Evolutionary conservation across 192 early-diverging fungal species (phyloP).

Genomic region (Fimicolochytrium jonesii): DNA sequence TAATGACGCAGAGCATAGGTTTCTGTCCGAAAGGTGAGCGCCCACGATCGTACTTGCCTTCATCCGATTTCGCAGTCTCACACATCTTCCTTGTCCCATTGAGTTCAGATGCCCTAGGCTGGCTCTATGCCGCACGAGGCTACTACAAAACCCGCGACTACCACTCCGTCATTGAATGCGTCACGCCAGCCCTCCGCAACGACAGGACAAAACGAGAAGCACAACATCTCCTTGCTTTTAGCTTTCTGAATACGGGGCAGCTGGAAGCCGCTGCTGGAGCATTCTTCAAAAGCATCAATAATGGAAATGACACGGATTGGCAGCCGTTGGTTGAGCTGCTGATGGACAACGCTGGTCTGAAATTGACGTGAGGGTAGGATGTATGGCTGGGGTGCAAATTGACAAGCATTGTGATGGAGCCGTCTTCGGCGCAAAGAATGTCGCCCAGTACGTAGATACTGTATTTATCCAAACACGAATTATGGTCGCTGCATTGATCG

Average conservation of each 20-base stretch:
- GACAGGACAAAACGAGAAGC: conserved; percentile 56
- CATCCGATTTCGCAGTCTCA: neutral
- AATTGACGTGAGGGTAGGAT: conserved; percentile 44
- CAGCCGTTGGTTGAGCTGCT: conserved; percentile 56
- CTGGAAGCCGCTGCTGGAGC: conserved; percentile 55
- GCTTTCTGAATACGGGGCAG: conserved; percentile 54
- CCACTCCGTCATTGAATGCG: conserved; percentile 60
- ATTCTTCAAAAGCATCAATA: conserved; percentile 56
- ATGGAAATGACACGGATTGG: conserved; percentile 64
- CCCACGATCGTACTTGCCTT: neutral
- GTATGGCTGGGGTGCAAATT: neutral
- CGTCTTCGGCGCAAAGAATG: too few species aligned
- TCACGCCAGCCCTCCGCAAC: conserved; percentile 57
- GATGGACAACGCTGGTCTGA: conserved; percentile 50
- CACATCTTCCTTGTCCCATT: neutral
- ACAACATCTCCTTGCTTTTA: conserved; percentile 58
- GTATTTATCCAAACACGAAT: too few species aligned
- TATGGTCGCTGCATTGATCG: too few species aligned
- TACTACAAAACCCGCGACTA: conserved; percentile 61
- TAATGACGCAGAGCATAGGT: conserved; percentile 44
- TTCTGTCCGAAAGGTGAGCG: conserved; percentile 59
- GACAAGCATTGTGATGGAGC: too few species aligned
- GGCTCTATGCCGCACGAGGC: conserved; percentile 60
- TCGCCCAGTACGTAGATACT: too few species aligned
- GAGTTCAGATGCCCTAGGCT: conserved; percentile 50